A percentile compares a stretch with the other conserved stretches of the same genome.
Conservation (phyloP, 495 filamentous ascomycete genomes). For the Daldinia loculata region DNA sequence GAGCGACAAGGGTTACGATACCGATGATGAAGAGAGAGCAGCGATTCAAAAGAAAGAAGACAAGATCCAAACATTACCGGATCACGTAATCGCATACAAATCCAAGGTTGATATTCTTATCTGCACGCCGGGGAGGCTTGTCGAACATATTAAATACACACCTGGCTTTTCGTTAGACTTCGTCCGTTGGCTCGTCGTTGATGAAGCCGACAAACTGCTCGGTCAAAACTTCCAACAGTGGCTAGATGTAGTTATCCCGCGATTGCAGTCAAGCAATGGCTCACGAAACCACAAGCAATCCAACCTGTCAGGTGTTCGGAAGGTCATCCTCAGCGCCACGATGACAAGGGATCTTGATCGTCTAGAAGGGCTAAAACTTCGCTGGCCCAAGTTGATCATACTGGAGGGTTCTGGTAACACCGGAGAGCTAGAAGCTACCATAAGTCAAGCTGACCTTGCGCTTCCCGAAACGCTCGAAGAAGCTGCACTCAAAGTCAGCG, state of each 20-base stretch:
- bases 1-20: constrained; percentile 40
- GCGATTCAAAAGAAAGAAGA: constrained; percentile 43
- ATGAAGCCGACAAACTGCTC: constrained; percentile 92
- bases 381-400: constrained; percentile 77
- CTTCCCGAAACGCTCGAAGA: constrained; percentile 78
- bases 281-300: constrained; percentile 60
- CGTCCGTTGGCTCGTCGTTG: constrained; percentile 86
- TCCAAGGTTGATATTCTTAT: constrained; percentile 89
- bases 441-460: constrained; percentile 52
- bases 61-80: constrained; percentile 55
- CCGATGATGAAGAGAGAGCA: constrained; percentile 44
- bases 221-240: constrained; percentile 94
- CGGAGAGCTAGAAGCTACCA: constrained; percentile 41
- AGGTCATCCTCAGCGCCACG: constrained; percentile 88
- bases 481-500: constrained; percentile 74
- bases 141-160: constrained; percentile 88
- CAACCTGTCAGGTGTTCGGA: constrained; percentile 62
- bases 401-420: constrained; percentile 63
- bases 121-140: constrained; percentile 89
- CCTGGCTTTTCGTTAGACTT: constrained; percentile 77
- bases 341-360: constrained; percentile 91
- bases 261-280: constrained; percentile 61
- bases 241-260: constrained; percentile 75
- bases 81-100: constrained; percentile 67
- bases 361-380: constrained; percentile 75